phyloP scores from a whole-genome alignment of 2,329 filamentous ascomycete genomes.

The Penicillium nordicum region DNA sequence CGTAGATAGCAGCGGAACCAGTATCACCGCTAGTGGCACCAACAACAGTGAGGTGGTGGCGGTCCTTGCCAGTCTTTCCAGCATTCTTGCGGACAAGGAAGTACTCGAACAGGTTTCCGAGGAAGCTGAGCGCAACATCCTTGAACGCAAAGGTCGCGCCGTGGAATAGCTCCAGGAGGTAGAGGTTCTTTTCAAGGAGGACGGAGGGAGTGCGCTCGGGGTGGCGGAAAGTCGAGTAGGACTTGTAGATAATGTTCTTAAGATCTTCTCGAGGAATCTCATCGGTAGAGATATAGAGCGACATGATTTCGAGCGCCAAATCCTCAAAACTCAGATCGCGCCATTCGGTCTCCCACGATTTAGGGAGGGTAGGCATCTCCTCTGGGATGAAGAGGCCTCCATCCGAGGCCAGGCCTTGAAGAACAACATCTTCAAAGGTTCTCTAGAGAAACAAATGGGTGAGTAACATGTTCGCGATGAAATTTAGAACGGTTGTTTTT shows the following conservation, averaged over 20 bases:
- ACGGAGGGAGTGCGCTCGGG: conserved; percentile 65
- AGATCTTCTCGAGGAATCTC: conserved; percentile 82
- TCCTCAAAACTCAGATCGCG: conserved; percentile 5
- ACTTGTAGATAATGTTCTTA: conserved; percentile 75
- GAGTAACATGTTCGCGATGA: conserved; percentile 4
- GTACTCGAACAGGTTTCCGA: conserved; percentile 78
- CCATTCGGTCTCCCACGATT: conserved; percentile 4
- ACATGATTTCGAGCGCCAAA: conserved; percentile 74
- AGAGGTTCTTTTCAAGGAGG: conserved; percentile 69
- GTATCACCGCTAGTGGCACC: conserved; percentile 84
- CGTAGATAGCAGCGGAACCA: conserved; percentile 93
- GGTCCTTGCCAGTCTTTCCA: conserved; percentile 49
- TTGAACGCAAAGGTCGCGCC: conserved; percentile 96
- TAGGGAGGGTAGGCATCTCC: conserved; percentile 25
- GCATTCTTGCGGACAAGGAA: conserved; percentile 46
- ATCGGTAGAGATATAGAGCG: conserved; percentile 75
- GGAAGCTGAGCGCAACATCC: conserved; percentile 86
- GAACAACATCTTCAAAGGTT: conserved; percentile 60
- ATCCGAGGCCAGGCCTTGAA: conserved; percentile 83
- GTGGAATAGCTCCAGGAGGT: conserved; percentile 92
- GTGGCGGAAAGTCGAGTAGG: conserved; percentile 81
- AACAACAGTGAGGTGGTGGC: conserved; percentile 80
- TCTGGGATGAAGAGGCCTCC: conserved; percentile 89
- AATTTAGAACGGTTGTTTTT: background rate
- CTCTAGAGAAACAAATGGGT: conserved; percentile 62